Evolutionary conservation across 1,139 yeast genomes (phyloP).

Genomic region (Kodamaea alishanica): DNA sequence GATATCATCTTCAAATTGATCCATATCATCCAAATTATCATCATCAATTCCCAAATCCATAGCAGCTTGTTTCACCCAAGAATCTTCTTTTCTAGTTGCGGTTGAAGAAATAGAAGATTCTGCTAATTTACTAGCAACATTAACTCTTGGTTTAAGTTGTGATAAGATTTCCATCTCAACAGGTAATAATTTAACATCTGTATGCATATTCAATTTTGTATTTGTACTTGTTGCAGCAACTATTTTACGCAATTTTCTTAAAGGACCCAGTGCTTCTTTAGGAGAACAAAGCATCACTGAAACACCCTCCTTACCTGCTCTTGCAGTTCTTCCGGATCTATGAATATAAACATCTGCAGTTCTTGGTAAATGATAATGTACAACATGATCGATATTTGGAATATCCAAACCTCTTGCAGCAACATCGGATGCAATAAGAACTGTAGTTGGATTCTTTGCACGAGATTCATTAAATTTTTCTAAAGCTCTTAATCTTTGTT

Average conservation of each 20-base stretch:
- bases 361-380: conserved; percentile 93
- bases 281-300: conserved; percentile 91
- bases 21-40: conserved; percentile 47
- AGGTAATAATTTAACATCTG: conserved; percentile 69
- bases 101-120: conserved; percentile 61
- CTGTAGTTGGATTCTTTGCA: conserved; percentile 54
- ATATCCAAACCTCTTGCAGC: conserved; percentile 99
- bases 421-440: conserved; percentile 91
- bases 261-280: conserved; percentile 86
- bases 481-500: conserved; percentile 80
- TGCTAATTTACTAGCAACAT: conserved; percentile 68
- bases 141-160: conserved; percentile 68
- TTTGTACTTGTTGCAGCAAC: conserved; percentile 39
- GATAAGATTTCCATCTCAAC: conserved; percentile 70
- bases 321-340: conserved; percentile 96
- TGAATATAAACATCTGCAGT: conserved; percentile 94
- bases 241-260: conserved; percentile 67
- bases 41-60: conserved; percentile 86
- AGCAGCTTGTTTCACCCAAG: conserved; percentile 89
- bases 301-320: conserved; percentile 94
- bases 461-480: conserved; percentile 66
- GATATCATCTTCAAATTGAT: conserved; percentile 58
- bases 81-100: conserved; percentile 64
- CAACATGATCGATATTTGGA: conserved; percentile 86
- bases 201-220: conserved; percentile 31